Evolutionary conservation across 345 rosid species (phyloP), one percentile per base, ranked within the genome.

Genomic region (Populus euphratica): DNA sequence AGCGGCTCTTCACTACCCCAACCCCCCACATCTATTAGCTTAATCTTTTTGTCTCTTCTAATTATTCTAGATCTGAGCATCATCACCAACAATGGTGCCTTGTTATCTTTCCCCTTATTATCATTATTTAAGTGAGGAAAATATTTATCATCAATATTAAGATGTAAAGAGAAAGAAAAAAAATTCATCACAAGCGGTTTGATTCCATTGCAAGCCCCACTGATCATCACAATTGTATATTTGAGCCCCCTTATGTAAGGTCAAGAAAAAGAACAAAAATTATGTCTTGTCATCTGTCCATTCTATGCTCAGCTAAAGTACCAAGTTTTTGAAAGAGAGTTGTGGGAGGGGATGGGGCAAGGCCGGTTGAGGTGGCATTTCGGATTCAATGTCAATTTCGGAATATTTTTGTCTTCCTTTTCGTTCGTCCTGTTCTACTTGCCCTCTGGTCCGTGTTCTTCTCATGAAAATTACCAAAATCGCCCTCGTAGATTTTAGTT

Each of bases 51-150:
- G 87, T 90, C 82, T 59, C 61, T 84, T 78, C 8, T 84, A 76
- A 87, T 78, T 81, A 83, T 89, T 86, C 77, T 90, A 64, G 67
- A 77, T 79, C 74, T 87, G 86, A 79, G 78, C 83, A 66, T 81
- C 39, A 54, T 62, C 77, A 74, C 83, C 85, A 74, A 75, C 86
- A 79, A n/a, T 52, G 81, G 74, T 69, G 74, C 66, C 18, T 27
- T 71, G 14, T 71, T 38, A 38, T 82, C 47, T 21, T 70, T 56
- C 47, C 70, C 69, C 71, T 66, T 78, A 27, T 77, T 38, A 21
- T 69, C 47, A 69, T 77, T 38, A 18, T 59, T 33, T 20, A 21
- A 6, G 31, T 41, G 25, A 27, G n/a, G 16, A 16, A 1, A 43
- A 35, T 10, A 77, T 73, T 61, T 62, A 56, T 81, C 9, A 20